Evolutionary conservation across 306 rosid species (phyloP).

Genomic region (Dalbergia cochinchinensis): DNA sequence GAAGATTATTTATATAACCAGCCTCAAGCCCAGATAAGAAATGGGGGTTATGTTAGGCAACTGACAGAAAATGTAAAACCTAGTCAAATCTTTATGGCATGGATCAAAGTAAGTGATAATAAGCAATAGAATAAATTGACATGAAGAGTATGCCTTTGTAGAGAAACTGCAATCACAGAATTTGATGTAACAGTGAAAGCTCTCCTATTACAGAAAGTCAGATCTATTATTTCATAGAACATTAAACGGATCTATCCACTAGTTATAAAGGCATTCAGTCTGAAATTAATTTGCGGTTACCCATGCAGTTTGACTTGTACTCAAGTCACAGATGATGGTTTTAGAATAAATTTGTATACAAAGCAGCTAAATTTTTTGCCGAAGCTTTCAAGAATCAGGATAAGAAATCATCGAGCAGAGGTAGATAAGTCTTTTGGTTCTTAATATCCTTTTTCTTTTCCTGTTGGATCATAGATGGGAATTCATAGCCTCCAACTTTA

Average conservation of each 20-base stretch:
- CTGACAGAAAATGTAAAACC: too few relatives aligned
- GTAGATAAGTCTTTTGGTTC: not conserved
- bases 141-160: not conserved
- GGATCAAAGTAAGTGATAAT: not conserved
- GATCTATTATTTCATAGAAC: not conserved
- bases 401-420: not conserved
- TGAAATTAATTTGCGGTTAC: not conserved
- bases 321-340: not conserved
- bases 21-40: too few relatives aligned
- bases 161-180: constrained; percentile 1
- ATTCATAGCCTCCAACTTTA: not conserved
- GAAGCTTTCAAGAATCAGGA: constrained; percentile 19
- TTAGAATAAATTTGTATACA: not conserved
- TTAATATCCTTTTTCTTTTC: not conserved
- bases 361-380: not conserved
- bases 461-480: not conserved
- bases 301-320: constrained; percentile 8
- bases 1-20: too few relatives aligned
- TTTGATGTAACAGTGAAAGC: not conserved
- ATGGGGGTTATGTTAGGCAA: too few relatives aligned
- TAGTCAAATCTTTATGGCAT: too few relatives aligned
- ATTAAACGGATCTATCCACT: not conserved
- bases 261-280: not conserved
- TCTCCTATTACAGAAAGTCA: not conserved
- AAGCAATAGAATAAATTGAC: not conserved